Conservation (phyloP, 768 basidiomycete species). For the Xanthoconium stramineum region DNA sequence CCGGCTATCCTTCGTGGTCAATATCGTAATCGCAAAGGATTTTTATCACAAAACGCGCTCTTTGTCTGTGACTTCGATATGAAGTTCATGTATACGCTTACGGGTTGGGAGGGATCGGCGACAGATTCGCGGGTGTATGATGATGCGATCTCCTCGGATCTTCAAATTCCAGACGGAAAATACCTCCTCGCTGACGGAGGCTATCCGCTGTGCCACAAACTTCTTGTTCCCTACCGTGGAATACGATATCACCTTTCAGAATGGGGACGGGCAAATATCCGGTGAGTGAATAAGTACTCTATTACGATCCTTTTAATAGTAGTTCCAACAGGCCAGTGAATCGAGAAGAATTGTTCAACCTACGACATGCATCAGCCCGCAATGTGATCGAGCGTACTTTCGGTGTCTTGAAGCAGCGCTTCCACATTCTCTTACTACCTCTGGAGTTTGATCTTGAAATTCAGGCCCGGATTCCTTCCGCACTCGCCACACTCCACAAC, state of each 20-base stretch:
- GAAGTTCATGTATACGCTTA: slow-evolving; percentile 36
- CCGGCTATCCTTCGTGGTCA: neutral
- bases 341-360: slow-evolving; percentile 23
- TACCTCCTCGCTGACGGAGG: neutral
- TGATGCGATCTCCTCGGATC: slow-evolving; percentile 24
- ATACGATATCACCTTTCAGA: slow-evolving; percentile 36
- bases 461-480: neutral
- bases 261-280: slow-evolving; percentile 18
- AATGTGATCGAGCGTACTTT: slow-evolving; percentile 1
- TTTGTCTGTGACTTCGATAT: slow-evolving; percentile 34
- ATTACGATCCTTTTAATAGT: neutral
- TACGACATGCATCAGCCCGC: slow-evolving; percentile 16
- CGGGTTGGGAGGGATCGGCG: slow-evolving; percentile 40
- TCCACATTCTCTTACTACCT: neutral
- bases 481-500: too few relatives aligned
- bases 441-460: neutral
- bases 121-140: slow-evolving; percentile 25
- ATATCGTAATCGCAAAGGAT: slow-evolving; percentile 20
- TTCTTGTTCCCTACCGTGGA: slow-evolving; percentile 35
- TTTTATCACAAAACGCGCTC: slow-evolving; percentile 38
- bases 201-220: neutral
- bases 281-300: too few relatives aligned
- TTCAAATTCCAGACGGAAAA: slow-evolving; percentile 24
- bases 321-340: slow-evolving; percentile 8
- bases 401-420: slow-evolving; percentile 9